phyloP scores from a whole-genome alignment of 23 red algal species.

The Gracilaria caudata region DNA sequence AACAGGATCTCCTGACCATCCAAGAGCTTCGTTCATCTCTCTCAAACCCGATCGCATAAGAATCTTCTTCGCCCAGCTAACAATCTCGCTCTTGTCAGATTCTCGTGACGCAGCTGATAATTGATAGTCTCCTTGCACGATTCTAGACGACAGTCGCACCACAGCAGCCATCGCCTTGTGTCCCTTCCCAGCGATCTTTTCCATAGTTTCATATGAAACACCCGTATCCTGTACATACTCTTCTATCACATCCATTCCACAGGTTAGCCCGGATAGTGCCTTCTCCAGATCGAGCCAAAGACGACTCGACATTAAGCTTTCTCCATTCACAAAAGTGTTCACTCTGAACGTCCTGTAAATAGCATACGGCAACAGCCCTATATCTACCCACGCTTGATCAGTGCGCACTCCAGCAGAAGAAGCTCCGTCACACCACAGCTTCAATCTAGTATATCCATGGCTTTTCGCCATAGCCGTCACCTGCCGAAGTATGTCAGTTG shows the following conservation, averaged over 20 bases:
- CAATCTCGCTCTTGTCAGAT: constrained; percentile 2
- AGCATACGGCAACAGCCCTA: constrained; percentile 13
- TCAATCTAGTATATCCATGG: constrained; percentile 8
- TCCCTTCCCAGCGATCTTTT: not conserved
- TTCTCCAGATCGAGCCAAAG: constrained; percentile 13
- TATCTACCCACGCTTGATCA: constrained; percentile 8
- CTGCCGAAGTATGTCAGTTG: not conserved
- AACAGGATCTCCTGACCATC: constrained; percentile 1
- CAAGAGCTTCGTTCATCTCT: constrained; percentile 15
- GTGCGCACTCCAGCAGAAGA: constrained; percentile 19
- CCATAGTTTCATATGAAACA: not conserved
- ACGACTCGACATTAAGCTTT: not conserved
- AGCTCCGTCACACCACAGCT: constrained; percentile 31
- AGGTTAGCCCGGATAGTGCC: not conserved
- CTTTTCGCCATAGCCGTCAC: not conserved
- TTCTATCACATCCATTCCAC: constrained; percentile 17
- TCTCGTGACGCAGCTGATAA: not conserved
- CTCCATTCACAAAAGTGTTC: constrained; percentile 9
- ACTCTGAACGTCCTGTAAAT: constrained; percentile 26
- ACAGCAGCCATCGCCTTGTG: not conserved
- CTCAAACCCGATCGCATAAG: constrained; percentile 2
- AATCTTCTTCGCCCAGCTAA: constrained; percentile 1
- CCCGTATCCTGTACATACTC: not conserved
- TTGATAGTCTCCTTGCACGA: constrained; percentile 3
- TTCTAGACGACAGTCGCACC: not conserved